Conservation (phyloP, 257 asterid genomes). For the Striga asiatica region DNA sequence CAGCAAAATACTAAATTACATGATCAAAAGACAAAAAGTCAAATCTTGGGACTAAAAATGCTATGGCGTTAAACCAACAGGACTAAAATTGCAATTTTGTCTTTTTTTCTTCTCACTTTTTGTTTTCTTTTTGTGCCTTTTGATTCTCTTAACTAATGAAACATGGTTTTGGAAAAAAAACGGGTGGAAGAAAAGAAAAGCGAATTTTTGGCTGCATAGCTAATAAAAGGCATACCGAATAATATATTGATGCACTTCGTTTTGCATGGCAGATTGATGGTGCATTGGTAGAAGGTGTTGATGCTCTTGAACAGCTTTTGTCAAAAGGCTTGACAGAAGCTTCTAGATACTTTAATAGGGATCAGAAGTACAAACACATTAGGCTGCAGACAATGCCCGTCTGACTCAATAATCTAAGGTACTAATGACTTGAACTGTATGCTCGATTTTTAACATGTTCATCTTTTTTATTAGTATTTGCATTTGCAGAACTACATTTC, state of each 20-base stretch:
- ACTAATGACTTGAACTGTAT: background rate
- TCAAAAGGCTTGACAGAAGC: constrained; percentile 63
- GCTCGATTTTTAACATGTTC: background rate
- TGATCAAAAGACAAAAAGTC: no score
- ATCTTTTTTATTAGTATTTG: background rate
- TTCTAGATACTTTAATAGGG: constrained; percentile 57
- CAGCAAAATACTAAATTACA: no score
- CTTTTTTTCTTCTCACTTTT: no score
- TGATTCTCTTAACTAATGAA: no score
- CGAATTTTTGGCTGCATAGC: no score
- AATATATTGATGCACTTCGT: background rate
- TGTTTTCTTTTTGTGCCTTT: no score
- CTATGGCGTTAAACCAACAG: no score
- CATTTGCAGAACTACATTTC: background rate
- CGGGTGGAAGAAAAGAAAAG: background rate
- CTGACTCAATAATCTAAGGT: constrained; percentile 23
- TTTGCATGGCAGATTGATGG: constrained; percentile 52
- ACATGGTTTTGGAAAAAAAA: no score
- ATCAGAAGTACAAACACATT: constrained; percentile 81
- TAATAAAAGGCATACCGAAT: background rate
- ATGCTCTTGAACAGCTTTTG: constrained; percentile 52
- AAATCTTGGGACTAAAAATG: no score
- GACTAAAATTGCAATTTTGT: no score
- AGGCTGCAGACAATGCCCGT: constrained; percentile 63
- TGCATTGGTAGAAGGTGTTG: constrained; percentile 66